Base-by-base conservation (phyloP, 495 filamentous ascomycete genomes). In the Penicillium bovifimosum region DNA sequence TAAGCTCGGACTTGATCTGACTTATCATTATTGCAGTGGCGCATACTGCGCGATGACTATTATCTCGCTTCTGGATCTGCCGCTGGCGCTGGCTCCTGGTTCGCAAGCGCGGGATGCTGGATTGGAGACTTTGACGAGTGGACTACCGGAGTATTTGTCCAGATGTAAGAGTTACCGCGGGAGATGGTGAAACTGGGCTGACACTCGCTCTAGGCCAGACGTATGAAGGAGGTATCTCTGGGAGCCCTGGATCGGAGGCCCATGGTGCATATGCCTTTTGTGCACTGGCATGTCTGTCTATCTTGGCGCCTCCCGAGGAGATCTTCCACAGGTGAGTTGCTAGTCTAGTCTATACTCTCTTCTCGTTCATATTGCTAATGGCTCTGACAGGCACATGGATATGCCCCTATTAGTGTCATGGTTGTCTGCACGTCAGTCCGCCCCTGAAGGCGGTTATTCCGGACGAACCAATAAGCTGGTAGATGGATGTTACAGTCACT, bases 241-340 rank as follows among this genome's bases (percentile, higher is more conserved):
- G 80, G 10, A 81, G 82, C 34, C 93, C 93, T 14, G 84, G 80
- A 42, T 82, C 68, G 33, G 93, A 98, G 75, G 95, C 92, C 35
- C 93, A 98, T 75, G 95, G 93, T 14, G 93, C 88, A 47, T 98
- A 96, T 71, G 89, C 91, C 29, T 98, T 97, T 71, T 97, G 93
- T 70, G 91, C 87, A 35, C 73, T 98, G 42, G 93, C 87, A 32
- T 90, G 85, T 63, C 77, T 98, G 35, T 84, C 86, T 60, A 87
- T 96, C 45, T 68, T 97, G 5, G 91, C 83, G 55, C 73, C 85
- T 35, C 92, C 93, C 27, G 75, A 86, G 58, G 75, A 80, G 42
- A 86, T 82, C 47, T 77, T 97, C 29, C 69, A 73, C 44, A 79
- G 74, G 83, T 90, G 73, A 58, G 78, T 62, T 17, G 6, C 41